phyloP scores from a whole-genome alignment of 306 rosid genomes.

The Medicago ruthenica region DNA sequence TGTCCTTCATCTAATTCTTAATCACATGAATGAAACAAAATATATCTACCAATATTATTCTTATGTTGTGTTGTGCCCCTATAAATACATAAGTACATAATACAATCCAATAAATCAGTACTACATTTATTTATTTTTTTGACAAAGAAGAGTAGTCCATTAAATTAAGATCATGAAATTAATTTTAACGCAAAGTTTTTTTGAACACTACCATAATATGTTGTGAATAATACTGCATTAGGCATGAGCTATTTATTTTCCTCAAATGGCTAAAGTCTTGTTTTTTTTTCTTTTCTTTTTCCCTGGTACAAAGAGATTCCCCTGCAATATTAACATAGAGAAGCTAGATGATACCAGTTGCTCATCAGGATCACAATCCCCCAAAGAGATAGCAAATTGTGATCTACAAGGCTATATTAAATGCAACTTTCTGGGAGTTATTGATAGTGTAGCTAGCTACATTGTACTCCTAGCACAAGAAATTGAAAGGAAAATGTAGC shows the following conservation, averaged over 20 bases:
- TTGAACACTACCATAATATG: too few relatives aligned
- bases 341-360: conserved; percentile 4
- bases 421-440: conserved; percentile 22
- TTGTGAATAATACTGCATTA: too few relatives aligned
- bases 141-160: too few relatives aligned
- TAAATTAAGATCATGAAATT: too few relatives aligned
- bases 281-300: conserved; percentile 4
- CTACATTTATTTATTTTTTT: too few relatives aligned
- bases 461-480: background rate
- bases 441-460: background rate
- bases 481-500: background rate
- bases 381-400: conserved; percentile 46
- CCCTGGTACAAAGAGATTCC: conserved; percentile 42
- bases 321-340: background rate
- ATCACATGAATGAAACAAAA: background rate
- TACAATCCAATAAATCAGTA: too few relatives aligned
- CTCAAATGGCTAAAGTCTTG: conserved; percentile 36
- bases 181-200: too few relatives aligned
- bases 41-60: conserved; percentile 22
- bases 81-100: too few relatives aligned
- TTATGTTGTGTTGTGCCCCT: background rate
- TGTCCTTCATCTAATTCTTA: conserved; percentile 14
- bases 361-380: conserved; percentile 38
- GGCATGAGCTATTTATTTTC: conserved; percentile 24
- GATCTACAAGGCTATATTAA: conserved; percentile 39